Evolutionary conservation across 2,329 filamentous ascomycete genomes (phyloP).

Genomic region (Fusarium sp.): DNA sequence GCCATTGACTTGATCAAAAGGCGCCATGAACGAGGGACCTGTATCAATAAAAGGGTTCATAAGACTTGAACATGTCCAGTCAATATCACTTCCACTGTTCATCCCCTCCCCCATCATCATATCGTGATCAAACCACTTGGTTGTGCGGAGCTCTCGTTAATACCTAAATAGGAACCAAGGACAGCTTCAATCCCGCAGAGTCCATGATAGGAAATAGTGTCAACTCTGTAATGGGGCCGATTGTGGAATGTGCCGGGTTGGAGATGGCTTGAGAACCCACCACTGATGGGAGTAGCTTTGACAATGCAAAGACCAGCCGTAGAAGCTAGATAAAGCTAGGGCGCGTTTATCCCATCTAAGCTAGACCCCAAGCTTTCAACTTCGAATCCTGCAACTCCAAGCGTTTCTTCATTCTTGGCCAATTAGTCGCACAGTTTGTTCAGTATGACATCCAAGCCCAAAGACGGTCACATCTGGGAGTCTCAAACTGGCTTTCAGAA

Average conservation of each 20-base stretch:
- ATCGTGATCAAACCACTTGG: neutral
- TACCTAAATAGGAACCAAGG: neutral
- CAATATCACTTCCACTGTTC: neutral
- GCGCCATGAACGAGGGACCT: neutral
- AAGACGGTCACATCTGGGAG: neutral
- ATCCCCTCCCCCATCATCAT: neutral
- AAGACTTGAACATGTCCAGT: neutral
- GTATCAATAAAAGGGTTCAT: neutral
- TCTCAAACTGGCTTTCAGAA: neutral
- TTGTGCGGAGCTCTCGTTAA: neutral
- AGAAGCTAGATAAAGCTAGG: neutral
- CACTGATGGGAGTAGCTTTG: neutral
- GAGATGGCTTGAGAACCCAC: neutral
- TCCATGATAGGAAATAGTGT: neutral
- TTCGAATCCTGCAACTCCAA: neutral
- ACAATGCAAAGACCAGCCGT: too few relatives aligned
- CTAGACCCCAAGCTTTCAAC: neutral
- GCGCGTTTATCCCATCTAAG: neutral
- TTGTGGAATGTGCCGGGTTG: neutral
- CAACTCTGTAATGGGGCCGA: neutral
- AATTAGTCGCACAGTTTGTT: fast-evolving
- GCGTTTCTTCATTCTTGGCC: neutral
- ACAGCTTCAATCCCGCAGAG: neutral
- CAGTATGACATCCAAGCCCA: neutral
- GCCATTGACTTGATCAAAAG: neutral